Evolutionary conservation across 208 protist genomes (phyloP), one percentile per base, ranked within the genome.

Genomic region (Naegleria lovaniensis): DNA sequence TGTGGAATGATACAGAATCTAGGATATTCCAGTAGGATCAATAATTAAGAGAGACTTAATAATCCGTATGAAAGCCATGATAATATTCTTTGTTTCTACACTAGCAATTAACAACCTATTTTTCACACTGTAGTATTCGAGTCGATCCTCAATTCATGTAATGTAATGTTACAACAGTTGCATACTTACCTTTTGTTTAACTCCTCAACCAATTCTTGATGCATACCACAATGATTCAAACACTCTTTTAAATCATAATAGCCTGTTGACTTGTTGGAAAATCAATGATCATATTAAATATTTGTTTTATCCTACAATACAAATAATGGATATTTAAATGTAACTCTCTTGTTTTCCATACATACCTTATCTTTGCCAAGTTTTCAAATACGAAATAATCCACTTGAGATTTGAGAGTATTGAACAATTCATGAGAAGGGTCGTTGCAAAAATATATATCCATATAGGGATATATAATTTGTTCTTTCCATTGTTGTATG

Each of bases 401-500:
- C 5, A 79, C 29, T 33, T 79, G 67, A 36, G 67, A 36, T 79
- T 79, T 79, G 1, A 79, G 29, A 9, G 67, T 79, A 36, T 79
- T 79, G 29, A 79, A 79, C 29, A 79, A 36, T 79, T 79, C 67
- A 33, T 79, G 16, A 36, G 16, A 36, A 67, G 55, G 1, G 22
- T 67, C 13, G 55, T 29, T 29, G 22, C 55, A 67, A 67, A 67
- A 67, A 79, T 79, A 79, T 6, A 79, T 79, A 36, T 79, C 67
- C 29, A 79, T 79, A 79, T 36, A 79, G 0, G 67, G 25, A 79
- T 79, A 79, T 36, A 79, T 79, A 79, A 79, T 36, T 79, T 79
- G 67, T 79, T 79, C 67, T 79, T 79, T 79, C 67, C 67, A 79
- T 79, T 79, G 67, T 36, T 79, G 67, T 36, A 79, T 79, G n/a